Evolutionary conservation across 192 early-diverging fungal species (phyloP), one percentile per base, ranked within the genome.

Genomic region (Endogone sp.): DNA sequence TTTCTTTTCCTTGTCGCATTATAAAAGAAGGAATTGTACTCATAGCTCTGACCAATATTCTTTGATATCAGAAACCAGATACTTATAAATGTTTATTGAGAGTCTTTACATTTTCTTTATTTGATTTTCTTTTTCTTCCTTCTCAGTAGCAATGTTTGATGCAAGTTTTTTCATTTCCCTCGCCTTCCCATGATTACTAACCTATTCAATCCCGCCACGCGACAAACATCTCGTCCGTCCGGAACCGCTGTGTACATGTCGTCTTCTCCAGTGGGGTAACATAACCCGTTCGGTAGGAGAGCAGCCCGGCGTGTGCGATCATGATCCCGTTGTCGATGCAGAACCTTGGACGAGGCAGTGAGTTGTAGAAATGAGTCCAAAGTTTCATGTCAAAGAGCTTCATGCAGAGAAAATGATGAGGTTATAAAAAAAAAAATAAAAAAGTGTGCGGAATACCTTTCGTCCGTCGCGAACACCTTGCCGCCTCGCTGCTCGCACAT

Each of bases 321-420:
- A 99, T 99, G 57, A 98, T 90, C 6, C 97, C 97, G 67, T 99
- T 99, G 68, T 99, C 97, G 63, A 99, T 99, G 74, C 96, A 98
- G 75, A 95, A 96, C 58, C 86, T 90, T 25, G 23, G n/a, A 20
- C 16, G 10, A 30, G 16, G 16, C 3, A 68, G n/a, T 22, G 25
- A 23, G 56, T 56, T 56, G 37, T 60, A 3, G 25, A 37, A 23
- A 44, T 29, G 21, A 29, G 78, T 59, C 25, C 11, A 28, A n/a
- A n/a, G n/a, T n/a, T n/a, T n/a, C n/a, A n/a, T n/a, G n/a, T n/a
- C n/a, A n/a, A n/a, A n/a, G n/a, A n/a, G n/a, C n/a, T n/a, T n/a
- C n/a, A 44, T 44, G 37, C 37, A 44, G 22, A n/a, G 56, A 28
- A 21, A 21, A 64, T 29, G 9, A 68, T 79, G 24, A 16, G 26